Conservation (phyloP, 148 eudicot species). For the Agrostemma githago region DNA sequence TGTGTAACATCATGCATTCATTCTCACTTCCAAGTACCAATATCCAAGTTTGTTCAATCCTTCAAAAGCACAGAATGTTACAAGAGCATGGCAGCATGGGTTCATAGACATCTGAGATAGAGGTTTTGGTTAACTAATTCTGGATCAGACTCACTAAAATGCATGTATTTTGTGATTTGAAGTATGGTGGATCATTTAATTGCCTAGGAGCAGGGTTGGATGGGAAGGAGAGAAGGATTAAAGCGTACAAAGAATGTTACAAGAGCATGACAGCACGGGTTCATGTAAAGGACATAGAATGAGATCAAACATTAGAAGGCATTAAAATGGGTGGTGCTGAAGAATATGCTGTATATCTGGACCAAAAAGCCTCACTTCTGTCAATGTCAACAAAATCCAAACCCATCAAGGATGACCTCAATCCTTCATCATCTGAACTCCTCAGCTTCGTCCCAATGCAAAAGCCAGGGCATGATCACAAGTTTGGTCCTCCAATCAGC, state of each 20-base stretch:
- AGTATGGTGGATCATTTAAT: constrained; percentile 69
- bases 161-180: not conserved
- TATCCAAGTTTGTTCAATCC: too few relatives aligned
- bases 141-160: not conserved
- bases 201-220: constrained; percentile 81
- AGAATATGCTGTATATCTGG: constrained; percentile 54
- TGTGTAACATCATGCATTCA: too few relatives aligned
- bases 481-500: constrained; percentile 55
- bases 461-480: constrained; percentile 22
- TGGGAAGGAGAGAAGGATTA: constrained; percentile 45
- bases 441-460: constrained; percentile 50
- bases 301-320: constrained; percentile 43
- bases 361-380: constrained; percentile 36
- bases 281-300: constrained; percentile 51
- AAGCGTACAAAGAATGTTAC: constrained; percentile 54
- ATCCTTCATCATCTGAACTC: constrained; percentile 53
- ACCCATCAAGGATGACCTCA: constrained; percentile 27
- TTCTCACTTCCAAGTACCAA: too few relatives aligned
- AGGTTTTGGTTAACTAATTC: not conserved
- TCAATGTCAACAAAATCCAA: constrained; percentile 24
- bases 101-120: constrained; percentile 19
- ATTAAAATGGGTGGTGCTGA: constrained; percentile 33
- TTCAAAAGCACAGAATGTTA: constrained; percentile 36
- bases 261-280: constrained; percentile 38
- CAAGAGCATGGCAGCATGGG: constrained; percentile 39